Evolutionary conservation across 2,329 filamentous ascomycete species (phyloP), one percentile per base, ranked within the genome.

Genomic region (Dryadomyces sulphureus): DNA sequence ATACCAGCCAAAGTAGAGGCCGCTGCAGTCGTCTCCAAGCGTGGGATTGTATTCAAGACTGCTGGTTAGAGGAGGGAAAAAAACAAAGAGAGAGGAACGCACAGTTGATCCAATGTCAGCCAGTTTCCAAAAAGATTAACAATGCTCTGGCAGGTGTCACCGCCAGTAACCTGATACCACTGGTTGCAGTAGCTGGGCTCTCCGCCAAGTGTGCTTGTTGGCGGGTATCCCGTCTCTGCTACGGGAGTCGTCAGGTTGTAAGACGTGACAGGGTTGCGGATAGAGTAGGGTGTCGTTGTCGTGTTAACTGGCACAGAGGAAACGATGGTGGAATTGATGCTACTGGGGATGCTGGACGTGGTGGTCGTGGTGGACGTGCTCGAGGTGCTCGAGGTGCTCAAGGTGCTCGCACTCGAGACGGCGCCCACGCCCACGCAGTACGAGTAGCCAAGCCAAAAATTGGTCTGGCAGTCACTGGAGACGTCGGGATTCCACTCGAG

Each of bases 401-500:
- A 30, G 7, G 27, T 30, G 7, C 7, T n/a, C 34, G 34, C n/a
- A n/a, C 7, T n/a, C 16, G 34, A 36, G 34, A 9, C 7, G 34
- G 17, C 6, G 38, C 16, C 38, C 9, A 51, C 38, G 14, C 57
- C 44, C 11, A 59, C 57, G 40, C 58, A 59, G 46, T 60, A 60
- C 1, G 52, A 46, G 9, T 58, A 43, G 4, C 39, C 47, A 3
- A 45, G 11, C 55, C 54, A 57, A 41, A 58, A 58, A 49, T 57
- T 59, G 17, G 44, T 54, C 5, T 32, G 14, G 52, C 57, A 59
- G 50, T 60, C 56, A 6, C 32, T 40, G 7, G 55, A 55, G n/a
- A 59, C 51, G 16, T 46, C 55, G 12, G 56, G 57, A 36, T 59
- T 56, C 55, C 53, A 58, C 12, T 43, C 44, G 22, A 54, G 32